phyloP scores from a whole-genome alignment of 169 alveolate genomes.

The Plasmodium malariae region DNA sequence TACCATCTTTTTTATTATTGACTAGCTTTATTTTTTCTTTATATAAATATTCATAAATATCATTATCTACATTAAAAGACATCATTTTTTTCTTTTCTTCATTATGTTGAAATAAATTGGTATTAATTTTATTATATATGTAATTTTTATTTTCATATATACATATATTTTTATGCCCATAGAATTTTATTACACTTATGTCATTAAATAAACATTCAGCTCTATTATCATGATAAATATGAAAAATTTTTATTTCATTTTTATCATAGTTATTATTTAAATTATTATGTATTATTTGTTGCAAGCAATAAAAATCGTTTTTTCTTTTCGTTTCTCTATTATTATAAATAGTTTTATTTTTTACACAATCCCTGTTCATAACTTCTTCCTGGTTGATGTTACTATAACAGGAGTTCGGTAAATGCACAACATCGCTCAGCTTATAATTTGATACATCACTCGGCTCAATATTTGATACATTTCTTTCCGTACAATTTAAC shows the following conservation, averaged over 20 bases:
- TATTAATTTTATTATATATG: conserved; percentile 59
- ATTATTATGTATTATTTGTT: conserved; percentile 65
- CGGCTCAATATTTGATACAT: too few relatives aligned
- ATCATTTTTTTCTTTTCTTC: conserved; percentile 14
- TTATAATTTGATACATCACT: too few relatives aligned
- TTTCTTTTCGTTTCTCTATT: neutral
- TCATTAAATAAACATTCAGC: conserved; percentile 75
- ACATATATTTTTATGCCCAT: conserved; percentile 56
- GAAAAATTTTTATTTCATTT: conserved; percentile 59
- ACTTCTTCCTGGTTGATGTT: neutral
- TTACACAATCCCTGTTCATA: neutral
- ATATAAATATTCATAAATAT: conserved; percentile 74
- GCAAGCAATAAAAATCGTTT: conserved; percentile 44
- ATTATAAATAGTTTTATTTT: neutral
- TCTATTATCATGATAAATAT: conserved; percentile 77
- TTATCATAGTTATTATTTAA: conserved; percentile 74
- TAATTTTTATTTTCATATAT: conserved; percentile 68
- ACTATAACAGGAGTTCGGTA: neutral
- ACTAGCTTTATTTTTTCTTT: conserved; percentile 58
- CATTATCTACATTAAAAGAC: conserved; percentile 21
- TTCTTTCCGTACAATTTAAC: neutral
- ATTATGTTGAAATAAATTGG: conserved; percentile 41
- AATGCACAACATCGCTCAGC: too few relatives aligned
- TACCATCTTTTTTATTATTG: conserved; percentile 5
- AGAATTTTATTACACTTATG: conserved; percentile 59